Evolutionary conservation across 306 rosid species (phyloP).

Genomic region (Castanea sativa): DNA sequence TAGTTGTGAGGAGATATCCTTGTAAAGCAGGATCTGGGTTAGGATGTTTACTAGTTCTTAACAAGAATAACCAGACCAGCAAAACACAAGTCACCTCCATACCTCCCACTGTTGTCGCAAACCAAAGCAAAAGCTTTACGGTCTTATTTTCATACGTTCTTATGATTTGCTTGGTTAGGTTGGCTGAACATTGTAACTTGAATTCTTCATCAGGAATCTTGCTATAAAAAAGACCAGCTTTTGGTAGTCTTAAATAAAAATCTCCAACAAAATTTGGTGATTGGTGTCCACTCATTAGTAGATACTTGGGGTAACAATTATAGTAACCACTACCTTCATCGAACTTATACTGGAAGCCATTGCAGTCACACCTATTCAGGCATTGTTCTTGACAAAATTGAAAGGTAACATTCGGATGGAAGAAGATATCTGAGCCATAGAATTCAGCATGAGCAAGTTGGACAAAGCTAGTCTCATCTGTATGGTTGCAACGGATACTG

Average conservation of each 20-base stretch:
- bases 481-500: slow-evolving; percentile 16
- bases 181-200: too few species aligned
- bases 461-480: slow-evolving; percentile 24
- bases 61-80: slow-evolving; percentile 12
- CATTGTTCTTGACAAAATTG: neutral
- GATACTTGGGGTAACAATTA: too few species aligned
- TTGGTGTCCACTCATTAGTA: neutral
- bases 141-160: neutral
- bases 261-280: slow-evolving; percentile 10
- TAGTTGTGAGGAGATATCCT: slow-evolving; percentile 23
- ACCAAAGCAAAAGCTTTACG: slow-evolving; percentile 14
- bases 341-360: too few species aligned
- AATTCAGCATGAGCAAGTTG: slow-evolving; percentile 33
- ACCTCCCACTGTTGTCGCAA: slow-evolving; percentile 25
- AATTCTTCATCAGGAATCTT: too few species aligned
- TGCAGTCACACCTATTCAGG: too few species aligned
- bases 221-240: too few species aligned
- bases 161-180: too few species aligned
- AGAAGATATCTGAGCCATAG: slow-evolving; percentile 40
- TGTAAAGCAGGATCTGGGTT: neutral
- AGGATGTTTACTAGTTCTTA: neutral
- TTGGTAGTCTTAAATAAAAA: too few species aligned
- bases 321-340: too few species aligned
- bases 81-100: slow-evolving; percentile 26
- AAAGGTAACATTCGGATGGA: slow-evolving; percentile 21